Percentiles rank a stretch among this genome's conserved stretches.
Evolutionary conservation across 2,329 filamentous ascomycete genomes (phyloP).

Genomic region (Nectriaceae sp.): DNA sequence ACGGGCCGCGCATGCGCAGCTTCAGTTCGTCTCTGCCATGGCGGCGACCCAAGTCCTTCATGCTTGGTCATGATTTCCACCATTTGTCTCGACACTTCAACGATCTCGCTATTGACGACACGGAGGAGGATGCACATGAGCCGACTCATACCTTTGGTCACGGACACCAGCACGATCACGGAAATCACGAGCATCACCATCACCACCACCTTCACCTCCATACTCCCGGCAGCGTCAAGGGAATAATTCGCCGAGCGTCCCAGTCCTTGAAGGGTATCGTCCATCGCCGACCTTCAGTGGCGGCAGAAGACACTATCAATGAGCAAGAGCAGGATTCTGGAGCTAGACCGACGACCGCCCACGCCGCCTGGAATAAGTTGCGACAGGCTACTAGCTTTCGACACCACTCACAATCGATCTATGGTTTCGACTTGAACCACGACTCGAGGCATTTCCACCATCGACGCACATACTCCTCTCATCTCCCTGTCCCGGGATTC

Average conservation of each 20-base stretch:
- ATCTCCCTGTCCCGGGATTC: conserved; percentile 49
- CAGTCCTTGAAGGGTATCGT: conserved; percentile 56
- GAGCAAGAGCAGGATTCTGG: conserved; percentile 26
- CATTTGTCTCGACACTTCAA: conserved; percentile 30
- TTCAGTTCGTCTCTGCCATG: conserved; percentile 53
- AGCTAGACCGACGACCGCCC: conserved; percentile 46
- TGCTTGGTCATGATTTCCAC: conserved; percentile 38
- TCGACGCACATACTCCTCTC: conserved; percentile 31
- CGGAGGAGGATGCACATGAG: conserved; percentile 28
- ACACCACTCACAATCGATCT: conserved; percentile 48
- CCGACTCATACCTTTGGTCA: conserved; percentile 19
- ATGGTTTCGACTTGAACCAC: conserved; percentile 41
- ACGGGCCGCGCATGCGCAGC: conserved; percentile 46
- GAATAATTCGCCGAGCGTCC: conserved; percentile 57
- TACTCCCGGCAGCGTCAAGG: conserved; percentile 43
- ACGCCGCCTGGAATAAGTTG: conserved; percentile 53
- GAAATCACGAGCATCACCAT: conserved; percentile 25
- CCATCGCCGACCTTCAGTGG: conserved; percentile 47
- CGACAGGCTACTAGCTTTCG: conserved; percentile 54
- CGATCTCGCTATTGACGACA: conserved; percentile 36
- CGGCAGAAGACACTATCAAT: conserved; percentile 32
- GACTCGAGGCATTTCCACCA: conserved; percentile 24
- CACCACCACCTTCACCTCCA: conserved; percentile 28
- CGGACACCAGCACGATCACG: conserved; percentile 24
- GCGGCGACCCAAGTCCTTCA: conserved; percentile 48